A percentile compares a stretch with the other conserved stretches of the same genome.
phyloP scores from a whole-genome alignment of 2,329 filamentous ascomycete species.

The Botrytis hyacinthi region DNA sequence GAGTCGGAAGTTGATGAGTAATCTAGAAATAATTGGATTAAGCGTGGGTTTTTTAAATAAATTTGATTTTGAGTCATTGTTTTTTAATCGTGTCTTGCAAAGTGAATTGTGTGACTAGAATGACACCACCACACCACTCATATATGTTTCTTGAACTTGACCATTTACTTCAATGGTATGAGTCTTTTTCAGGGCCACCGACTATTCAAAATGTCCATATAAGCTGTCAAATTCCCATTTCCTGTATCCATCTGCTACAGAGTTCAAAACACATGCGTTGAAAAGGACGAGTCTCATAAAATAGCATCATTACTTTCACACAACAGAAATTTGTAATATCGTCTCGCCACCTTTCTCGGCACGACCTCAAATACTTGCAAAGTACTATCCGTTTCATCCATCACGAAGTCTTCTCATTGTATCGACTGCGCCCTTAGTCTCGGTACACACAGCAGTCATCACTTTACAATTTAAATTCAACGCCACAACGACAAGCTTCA shows the following conservation, averaged over 20 bases:
- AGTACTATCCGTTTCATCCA: fast-evolving
- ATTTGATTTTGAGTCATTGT: not conserved
- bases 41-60: not conserved
- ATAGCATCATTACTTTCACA: not conserved
- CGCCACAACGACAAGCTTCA: not conserved
- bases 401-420: not conserved
- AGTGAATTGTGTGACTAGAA: not conserved
- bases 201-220: not conserved
- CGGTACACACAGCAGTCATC: not conserved
- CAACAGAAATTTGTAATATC: not conserved
- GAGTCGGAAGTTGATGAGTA: not conserved
- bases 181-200: not conserved
- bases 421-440: not conserved
- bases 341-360: fast-evolving
- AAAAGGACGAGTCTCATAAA: not conserved
- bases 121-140: not conserved
- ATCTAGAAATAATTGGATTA: not conserved
- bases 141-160: not conserved
- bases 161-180: not conserved
- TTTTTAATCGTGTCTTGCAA: not conserved
- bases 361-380: not conserved
- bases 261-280: not conserved
- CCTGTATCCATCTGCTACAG: not conserved
- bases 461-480: not conserved
- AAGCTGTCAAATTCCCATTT: not conserved